Evolutionary conservation across 2,329 filamentous ascomycete genomes (phyloP), one percentile per base, ranked within the genome.

Genomic region (Fusarium oligoseptatum): DNA sequence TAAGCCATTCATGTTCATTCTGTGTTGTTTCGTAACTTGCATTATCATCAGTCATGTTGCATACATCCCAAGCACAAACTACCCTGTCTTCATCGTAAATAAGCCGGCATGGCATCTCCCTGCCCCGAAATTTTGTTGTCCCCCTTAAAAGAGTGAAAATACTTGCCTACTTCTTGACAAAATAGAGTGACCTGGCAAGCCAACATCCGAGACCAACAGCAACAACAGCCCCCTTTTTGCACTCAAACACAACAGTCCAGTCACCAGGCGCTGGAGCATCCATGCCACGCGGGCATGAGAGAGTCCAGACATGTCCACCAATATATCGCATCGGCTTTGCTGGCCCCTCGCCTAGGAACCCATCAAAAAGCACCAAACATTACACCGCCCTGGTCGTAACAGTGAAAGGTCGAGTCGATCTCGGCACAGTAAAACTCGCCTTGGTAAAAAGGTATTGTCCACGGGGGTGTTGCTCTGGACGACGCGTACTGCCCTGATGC

Each of bases 241-340:
- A 9, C 6, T 10, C 55, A 4, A 73, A 73, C 1, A 71, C 71
- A 5, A 73, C n/a, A 6, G 71, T 73, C 71, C 71, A 73, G 24
- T 73, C 71, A 4, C 71, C 71, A 22, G 71, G 71, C 0, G 71
- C 71, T n/a, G 73, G 73, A 11, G 71, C 71, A 41, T 73, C 71
- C 71, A 73, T 74, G 14, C 71, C 71, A 34, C 71, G 50, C 0
- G 71, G 71, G 43, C 73, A 71, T 11, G 67, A 41, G 10, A 73
- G 71, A 3, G 58, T 60, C 71, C 71, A 73, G 1, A 71, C 71
- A 24, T 68, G 67, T 11, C 45, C 39, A 5, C 71, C 71, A 1
- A 74, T 29, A 55, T 71, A 64, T 34, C 55, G n/a, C 71, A 73
- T 73, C 15, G 67, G 71, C 9, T 74, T 67, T 52, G 71, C 63